Evolutionary conservation across 2,329 filamentous ascomycete genomes (phyloP).

Genomic region (Lizonia empirigonia): DNA sequence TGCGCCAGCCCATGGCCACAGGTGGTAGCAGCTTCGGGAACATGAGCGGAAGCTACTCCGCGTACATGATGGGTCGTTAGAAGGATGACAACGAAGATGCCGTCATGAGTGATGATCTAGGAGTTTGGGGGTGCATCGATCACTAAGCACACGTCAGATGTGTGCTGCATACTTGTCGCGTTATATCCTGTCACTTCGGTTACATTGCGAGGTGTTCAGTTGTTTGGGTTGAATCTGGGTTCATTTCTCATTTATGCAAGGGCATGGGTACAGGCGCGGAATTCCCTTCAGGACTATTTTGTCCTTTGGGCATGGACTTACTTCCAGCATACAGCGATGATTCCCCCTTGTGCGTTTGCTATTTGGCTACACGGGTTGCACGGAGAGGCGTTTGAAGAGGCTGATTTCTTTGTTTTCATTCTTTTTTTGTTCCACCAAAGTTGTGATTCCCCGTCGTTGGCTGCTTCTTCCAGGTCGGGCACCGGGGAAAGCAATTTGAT

Average conservation of each 20-base stretch:
- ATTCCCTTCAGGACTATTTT: conserved; percentile 39
- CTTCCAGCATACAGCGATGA: conserved; percentile 53
- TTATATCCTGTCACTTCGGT: conserved; percentile 51
- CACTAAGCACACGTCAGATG: conserved; percentile 38
- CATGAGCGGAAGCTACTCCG: conserved; percentile 41
- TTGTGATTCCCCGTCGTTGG: neutral
- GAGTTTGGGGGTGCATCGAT: conserved; percentile 42
- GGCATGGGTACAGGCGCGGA: conserved; percentile 50
- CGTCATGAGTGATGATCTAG: conserved; percentile 44
- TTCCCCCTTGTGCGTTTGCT: conserved; percentile 51
- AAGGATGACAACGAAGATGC: conserved; percentile 28
- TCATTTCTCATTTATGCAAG: conserved; percentile 44
- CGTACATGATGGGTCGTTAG: conserved; percentile 50
- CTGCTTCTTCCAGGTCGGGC: conserved; percentile 19
- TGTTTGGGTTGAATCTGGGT: conserved; percentile 38
- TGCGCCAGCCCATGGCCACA: conserved; percentile 44
- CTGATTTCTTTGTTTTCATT: conserved; percentile 17
- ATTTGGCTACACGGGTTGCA: conserved; percentile 38
- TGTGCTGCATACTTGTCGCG: conserved; percentile 44
- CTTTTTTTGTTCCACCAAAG: conserved; percentile 2
- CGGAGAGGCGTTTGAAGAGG: conserved; percentile 39
- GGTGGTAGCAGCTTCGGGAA: conserved; percentile 40
- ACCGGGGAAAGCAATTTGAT: conserved; percentile 2
- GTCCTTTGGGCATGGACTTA: conserved; percentile 45
- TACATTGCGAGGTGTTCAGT: conserved; percentile 50